Base-by-base conservation (phyloP, 495 filamentous ascomycete species). In the Trichocladium uniseriatum region DNA sequence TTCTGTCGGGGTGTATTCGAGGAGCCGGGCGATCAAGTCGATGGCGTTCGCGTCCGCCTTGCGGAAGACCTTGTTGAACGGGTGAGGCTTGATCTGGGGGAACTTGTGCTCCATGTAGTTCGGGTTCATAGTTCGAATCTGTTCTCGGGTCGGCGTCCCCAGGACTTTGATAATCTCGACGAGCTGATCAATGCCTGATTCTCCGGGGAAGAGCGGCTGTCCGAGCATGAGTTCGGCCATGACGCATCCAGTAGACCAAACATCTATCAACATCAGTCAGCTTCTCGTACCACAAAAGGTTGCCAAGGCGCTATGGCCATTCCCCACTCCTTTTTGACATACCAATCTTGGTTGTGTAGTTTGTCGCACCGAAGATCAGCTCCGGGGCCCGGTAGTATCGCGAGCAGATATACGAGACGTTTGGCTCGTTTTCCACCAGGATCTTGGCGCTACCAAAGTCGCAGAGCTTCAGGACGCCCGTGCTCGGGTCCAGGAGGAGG, bases 41-140 rank as follows among this genome's bases (percentile, higher is more conserved):
- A 98, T 94, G 18, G 92, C 92, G 63, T 90, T 87, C 13, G 79
- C 73, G 45, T 92, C 86, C 20, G 92, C 92, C 77, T 88, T 92
- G 48, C 94, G 83, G 79, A 98, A 97, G 18, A 98, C 92, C 79
- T 97, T 98, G 64, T 86, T 90, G 76, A 98, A 98, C 10, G 92
- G 92, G 61, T 98, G 92, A 34, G 92, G 92, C 74, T 99, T 99
- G 76, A 99, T 99, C 64, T 99, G 92, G 36, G 92, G 94, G 64
- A 99, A 99, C 70, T 97, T 97, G 70, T 99, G 92, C 69, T 97
- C 92, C 92, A 99, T 99, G 69, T 99, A 97, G 68, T 99, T 99
- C 44, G 92, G 94, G 65, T 99, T 99, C 94, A 99, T 99, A 40
- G 92, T 99, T 46, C 92, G 87, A 61, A 99, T 99, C 60, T 99